Evolutionary conservation across 768 basidiomycete species (phyloP).

Genomic region (Mycena latifolia): DNA sequence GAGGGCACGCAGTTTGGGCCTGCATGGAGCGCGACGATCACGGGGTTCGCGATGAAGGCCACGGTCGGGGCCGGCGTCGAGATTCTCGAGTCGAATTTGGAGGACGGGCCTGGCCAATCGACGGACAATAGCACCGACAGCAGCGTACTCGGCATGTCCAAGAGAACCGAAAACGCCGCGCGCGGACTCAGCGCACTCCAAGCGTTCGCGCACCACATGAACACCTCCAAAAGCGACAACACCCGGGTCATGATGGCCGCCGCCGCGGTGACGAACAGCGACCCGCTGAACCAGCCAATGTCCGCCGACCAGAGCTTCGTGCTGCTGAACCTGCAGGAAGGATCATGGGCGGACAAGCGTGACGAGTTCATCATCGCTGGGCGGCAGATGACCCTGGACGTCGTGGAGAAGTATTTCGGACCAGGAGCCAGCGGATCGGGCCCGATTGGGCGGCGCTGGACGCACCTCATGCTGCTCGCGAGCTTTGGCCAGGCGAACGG

Average conservation of each 20-base stretch:
- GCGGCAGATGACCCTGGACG: not conserved
- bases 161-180: not conserved
- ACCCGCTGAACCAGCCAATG: not conserved
- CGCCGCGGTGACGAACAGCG: not conserved
- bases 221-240: not conserved
- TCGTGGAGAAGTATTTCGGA: slow-evolving; percentile 15
- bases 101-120: not conserved
- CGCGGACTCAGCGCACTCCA: slow-evolving; percentile 9
- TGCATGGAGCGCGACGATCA: slow-evolving; percentile 13
- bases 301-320: not conserved
- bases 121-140: not conserved
- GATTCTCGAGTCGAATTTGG: not conserved
- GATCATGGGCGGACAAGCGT: slow-evolving; percentile 12
- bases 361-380: not conserved
- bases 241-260: not conserved
- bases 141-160: not conserved
- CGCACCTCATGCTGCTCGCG: slow-evolving; percentile 10
- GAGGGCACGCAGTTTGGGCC: not conserved
- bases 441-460: slow-evolving; percentile 14
- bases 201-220: not conserved
- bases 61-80: not conserved
- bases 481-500: not conserved
- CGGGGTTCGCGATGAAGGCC: not conserved
- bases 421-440: not conserved
- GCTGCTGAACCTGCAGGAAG: slow-evolving; percentile 8